Percentiles rank a stretch among this genome's conserved stretches.
phyloP scores from a whole-genome alignment of 2,329 filamentous ascomycete genomes.

The Ceratocystiopsis brevicomis region DNA sequence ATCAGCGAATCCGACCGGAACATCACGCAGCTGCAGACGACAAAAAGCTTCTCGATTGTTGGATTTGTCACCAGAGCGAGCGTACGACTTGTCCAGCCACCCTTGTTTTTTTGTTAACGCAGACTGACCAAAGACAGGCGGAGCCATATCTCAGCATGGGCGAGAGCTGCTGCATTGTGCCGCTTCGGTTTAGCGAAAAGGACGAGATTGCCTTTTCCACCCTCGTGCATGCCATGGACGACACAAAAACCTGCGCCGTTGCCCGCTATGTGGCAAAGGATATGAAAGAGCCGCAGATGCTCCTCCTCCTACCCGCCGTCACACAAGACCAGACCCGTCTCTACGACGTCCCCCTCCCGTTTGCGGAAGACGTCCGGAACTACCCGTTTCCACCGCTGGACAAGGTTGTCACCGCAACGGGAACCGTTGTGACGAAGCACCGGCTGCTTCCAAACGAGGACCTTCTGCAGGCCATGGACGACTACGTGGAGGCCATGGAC shows the following conservation, averaged over 20 bases:
- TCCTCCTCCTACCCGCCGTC: conserved; percentile 64
- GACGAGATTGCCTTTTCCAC: conserved; percentile 75
- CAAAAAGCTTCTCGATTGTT: conserved; percentile 57
- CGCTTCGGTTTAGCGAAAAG: conserved; percentile 60
- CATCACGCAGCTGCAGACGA: conserved; percentile 70
- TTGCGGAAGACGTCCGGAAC: conserved; percentile 76
- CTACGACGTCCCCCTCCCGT: conserved; percentile 78
- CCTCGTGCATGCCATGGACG: conserved; percentile 69
- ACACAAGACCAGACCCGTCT: conserved; percentile 68
- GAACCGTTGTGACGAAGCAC: conserved; percentile 62
- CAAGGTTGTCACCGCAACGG: conserved; percentile 70
- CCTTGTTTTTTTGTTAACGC: not conserved
- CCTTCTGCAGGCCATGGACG: conserved; percentile 64
- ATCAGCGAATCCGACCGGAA: conserved; percentile 76
- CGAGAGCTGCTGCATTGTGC: conserved; percentile 57
- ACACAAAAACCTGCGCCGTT: conserved; percentile 70
- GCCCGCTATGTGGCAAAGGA: conserved; percentile 75
- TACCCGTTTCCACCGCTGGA: conserved; percentile 87
- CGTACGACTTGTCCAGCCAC: conserved; percentile 21
- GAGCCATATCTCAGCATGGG: conserved; percentile 75
- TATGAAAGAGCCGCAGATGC: conserved; percentile 53
- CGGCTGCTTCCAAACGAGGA: conserved; percentile 62
- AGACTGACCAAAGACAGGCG: conserved; percentile 31
- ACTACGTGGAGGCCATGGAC: conserved; percentile 89
- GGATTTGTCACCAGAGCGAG: conserved; percentile 64